These are phyloP conservation scores for Eucalyptus dawsonii DNA, from an alignment of 345 rosid genomes.

Conservation along the genomic window DNA sequence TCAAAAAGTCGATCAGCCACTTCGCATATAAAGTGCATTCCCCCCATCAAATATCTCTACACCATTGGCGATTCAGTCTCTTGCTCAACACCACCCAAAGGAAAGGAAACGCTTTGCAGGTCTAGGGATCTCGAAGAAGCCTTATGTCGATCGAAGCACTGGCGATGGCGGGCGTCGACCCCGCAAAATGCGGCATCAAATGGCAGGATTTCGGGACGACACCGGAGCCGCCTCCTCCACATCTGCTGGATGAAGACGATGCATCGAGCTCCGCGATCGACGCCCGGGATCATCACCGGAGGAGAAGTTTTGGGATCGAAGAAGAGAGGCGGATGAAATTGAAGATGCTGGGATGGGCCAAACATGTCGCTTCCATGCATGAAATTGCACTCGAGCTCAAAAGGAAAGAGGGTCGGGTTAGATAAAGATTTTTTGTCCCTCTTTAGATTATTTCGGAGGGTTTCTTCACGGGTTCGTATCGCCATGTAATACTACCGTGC, in stretches of 20 bases:
- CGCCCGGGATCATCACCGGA: not conserved
- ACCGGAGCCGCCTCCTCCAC: not conserved
- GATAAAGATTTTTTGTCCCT: not conserved
- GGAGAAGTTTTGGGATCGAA: not conserved
- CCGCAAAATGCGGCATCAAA: not conserved
- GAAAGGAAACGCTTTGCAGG: not conserved
- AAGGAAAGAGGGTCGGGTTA: not conserved
- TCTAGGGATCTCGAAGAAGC: not conserved
- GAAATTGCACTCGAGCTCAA: not conserved
- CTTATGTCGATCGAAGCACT: not conserved
- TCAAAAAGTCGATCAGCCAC: not conserved
- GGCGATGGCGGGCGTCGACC: not conserved
- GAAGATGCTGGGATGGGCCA: not conserved
- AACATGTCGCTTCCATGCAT: not conserved
- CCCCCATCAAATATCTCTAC: not conserved
- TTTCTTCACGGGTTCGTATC: not conserved
- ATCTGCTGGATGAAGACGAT: not conserved
- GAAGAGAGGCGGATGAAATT: not conserved
- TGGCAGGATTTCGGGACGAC: not conserved
- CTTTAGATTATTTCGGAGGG: not conserved
- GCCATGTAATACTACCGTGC: not conserved
- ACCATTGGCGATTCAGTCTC: not conserved
- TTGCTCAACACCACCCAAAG: not conserved
- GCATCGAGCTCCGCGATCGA: too few relatives aligned
- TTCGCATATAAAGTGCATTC: not conserved